Conservation (phyloP, 306 rosid genomes). For the Prunus kanzakura region DNA sequence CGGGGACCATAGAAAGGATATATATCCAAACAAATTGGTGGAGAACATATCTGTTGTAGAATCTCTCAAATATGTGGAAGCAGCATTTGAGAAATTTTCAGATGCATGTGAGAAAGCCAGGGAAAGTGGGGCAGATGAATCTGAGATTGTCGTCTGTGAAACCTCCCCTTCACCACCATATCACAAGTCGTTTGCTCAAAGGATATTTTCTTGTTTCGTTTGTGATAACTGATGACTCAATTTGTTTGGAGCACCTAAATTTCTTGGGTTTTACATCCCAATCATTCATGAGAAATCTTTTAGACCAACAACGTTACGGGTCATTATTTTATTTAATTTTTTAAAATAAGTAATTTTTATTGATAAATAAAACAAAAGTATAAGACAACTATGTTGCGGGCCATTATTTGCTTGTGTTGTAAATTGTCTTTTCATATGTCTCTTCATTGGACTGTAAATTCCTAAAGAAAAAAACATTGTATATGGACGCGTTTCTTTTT, state of each 20-base stretch:
- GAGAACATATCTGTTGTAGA: conserved; percentile 49
- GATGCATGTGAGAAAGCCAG: conserved; percentile 56
- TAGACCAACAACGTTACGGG: neutral
- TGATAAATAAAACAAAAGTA: no score
- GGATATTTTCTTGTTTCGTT: conserved; percentile 48
- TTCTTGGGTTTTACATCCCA: neutral
- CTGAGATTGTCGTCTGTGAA: conserved; percentile 40
- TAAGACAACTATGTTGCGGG: neutral
- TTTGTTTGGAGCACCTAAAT: neutral
- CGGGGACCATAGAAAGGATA: conserved; percentile 49
- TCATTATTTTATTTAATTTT: neutral
- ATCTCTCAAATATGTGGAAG: conserved; percentile 44
- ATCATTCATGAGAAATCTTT: neutral
- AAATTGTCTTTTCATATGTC: no score
- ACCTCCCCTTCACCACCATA: neutral
- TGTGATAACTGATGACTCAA: conserved; percentile 30
- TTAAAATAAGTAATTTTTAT: no score
- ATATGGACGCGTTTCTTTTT: no score
- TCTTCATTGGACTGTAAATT: no score
- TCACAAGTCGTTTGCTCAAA: conserved; percentile 31
- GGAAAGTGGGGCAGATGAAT: conserved; percentile 47
- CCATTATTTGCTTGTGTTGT: no score
- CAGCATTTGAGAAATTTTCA: conserved; percentile 42
- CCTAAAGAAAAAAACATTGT: no score
- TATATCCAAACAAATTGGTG: conserved; percentile 45